Base-by-base conservation (phyloP, 192 early-diverging fungal genomes). In the Rhizoclosmatium globosum region DNA sequence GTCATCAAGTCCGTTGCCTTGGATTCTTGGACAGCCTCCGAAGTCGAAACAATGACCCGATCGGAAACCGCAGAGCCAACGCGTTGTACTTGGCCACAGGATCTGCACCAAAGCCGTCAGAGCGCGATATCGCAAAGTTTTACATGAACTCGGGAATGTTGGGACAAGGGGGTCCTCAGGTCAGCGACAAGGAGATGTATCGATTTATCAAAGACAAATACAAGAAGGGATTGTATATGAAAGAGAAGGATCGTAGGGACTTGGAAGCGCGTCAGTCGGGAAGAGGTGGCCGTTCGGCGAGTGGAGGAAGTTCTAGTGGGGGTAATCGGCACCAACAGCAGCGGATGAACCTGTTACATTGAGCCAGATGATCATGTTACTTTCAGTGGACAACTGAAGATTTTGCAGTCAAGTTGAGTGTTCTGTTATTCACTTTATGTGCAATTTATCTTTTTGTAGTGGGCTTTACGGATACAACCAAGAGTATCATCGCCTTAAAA, bases 201-300 rank as follows among this genome's bases (percentile, higher is more conserved):
- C 84, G 87, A 50, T 97, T 92, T 71, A 95, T 99, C 68, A 92
- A 95, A 43, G 89, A 95, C 85, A 99, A 99, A 84, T 99, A 96
- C 83, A 94, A 97, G 82, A 67, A 91, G 88, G 46, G 79, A 81
- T 64, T 94, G 87, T 87, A 46, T 43, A 79, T 79, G 78, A 0
- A 23, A 4, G 71, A 3, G 2, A 48, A 60, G 64, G 70, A 71
- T 48, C 45, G 59, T 11, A 39, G 31, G 17, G 77, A 70, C 6
- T 64, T 71, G 42, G 74, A 76, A 45, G 43, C 19, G 60, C 4
- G 38, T 45, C 6, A 57, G 0, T n/a, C n/a, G 50, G 21, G 44
- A 13, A 39, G 44, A 9, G 39, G 39, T 1, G 64, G 38, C 39
- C 21, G 11, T 19, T 62, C 60, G 7, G 7, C 60, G 60, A 23